phyloP scores from a whole-genome alignment of 2,329 filamentous ascomycete species.

The Penicillium sp. region DNA sequence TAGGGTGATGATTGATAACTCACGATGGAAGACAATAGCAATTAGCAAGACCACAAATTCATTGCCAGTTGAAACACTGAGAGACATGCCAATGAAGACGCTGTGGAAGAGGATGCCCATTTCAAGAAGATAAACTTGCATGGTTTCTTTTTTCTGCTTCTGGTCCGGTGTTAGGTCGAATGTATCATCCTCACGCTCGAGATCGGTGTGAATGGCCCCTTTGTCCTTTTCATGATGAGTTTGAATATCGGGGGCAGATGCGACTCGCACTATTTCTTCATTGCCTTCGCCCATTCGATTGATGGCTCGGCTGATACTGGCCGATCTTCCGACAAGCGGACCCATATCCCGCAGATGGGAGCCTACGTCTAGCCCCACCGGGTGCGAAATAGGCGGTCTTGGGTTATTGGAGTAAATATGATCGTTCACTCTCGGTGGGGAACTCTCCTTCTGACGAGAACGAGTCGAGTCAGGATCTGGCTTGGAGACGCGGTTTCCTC shows the following conservation, averaged over 20 bases:
- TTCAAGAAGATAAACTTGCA: constrained; percentile 76
- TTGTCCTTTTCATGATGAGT: constrained; percentile 19
- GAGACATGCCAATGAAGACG: constrained; percentile 52
- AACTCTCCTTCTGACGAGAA: background rate
- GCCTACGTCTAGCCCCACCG: constrained; percentile 14
- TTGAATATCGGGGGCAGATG: constrained; percentile 24
- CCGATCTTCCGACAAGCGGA: constrained; percentile 31
- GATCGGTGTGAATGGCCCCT: constrained; percentile 19
- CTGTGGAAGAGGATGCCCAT: constrained; percentile 80
- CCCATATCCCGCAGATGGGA: constrained; percentile 32
- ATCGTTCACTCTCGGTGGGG: background rate
- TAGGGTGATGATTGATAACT: constrained; percentile 13
- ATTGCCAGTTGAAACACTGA: constrained; percentile 39
- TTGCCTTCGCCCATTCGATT: constrained; percentile 30
- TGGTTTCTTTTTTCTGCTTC: constrained; percentile 64
- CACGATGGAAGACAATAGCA: constrained; percentile 43
- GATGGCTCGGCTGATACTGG: constrained; percentile 35
- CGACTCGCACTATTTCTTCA: constrained; percentile 28
- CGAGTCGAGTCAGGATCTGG: background rate
- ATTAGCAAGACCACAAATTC: constrained; percentile 40
- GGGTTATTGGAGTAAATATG: background rate
- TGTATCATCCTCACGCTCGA: constrained; percentile 21
- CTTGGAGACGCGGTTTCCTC: constrained; percentile 7
- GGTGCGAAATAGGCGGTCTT: background rate
- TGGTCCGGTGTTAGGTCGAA: constrained; percentile 33